Percentiles rank a stretch among this genome's conserved stretches.
Conservation (phyloP, 306 rosid species). For the Spatholobus suberectus region DNA sequence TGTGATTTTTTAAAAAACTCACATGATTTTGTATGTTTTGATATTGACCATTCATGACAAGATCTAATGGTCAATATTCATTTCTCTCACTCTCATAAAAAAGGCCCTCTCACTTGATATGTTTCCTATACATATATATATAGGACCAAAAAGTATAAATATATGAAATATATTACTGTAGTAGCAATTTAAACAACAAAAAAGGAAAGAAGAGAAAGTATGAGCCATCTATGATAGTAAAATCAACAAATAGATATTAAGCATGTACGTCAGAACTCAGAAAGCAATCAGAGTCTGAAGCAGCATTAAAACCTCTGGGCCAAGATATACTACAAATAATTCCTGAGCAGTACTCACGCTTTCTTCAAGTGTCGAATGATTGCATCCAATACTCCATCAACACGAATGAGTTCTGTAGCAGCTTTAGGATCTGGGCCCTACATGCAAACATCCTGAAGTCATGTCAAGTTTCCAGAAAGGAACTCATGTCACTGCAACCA, state of each 20-base stretch:
- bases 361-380: constrained; percentile 81
- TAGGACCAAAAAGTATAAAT: background rate
- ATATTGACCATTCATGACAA: no score
- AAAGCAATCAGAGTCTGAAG: constrained; percentile 19
- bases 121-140: no score
- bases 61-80: no score
- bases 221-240: constrained; percentile 17
- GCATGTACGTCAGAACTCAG: constrained; percentile 18
- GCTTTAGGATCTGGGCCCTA: constrained; percentile 95
- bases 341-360: constrained; percentile 66
- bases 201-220: constrained; percentile 13
- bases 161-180: constrained; percentile 14
- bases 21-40: no score
- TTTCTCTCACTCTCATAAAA: no score
- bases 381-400: constrained; percentile 89
- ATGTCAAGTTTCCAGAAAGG: constrained; percentile 35
- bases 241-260: constrained; percentile 28
- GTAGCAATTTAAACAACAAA: constrained; percentile 5
- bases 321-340: constrained; percentile 27
- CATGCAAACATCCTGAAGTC: constrained; percentile 44
- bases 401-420: constrained; percentile 74
- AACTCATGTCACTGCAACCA: background rate
- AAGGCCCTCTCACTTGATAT: no score
- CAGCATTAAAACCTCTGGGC: constrained; percentile 1
- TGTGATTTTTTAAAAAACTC: no score